A percentile compares a stretch with the other conserved stretches of the same genome.
Conservation (phyloP, 345 rosid species). For the Iberis pinnata region DNA sequence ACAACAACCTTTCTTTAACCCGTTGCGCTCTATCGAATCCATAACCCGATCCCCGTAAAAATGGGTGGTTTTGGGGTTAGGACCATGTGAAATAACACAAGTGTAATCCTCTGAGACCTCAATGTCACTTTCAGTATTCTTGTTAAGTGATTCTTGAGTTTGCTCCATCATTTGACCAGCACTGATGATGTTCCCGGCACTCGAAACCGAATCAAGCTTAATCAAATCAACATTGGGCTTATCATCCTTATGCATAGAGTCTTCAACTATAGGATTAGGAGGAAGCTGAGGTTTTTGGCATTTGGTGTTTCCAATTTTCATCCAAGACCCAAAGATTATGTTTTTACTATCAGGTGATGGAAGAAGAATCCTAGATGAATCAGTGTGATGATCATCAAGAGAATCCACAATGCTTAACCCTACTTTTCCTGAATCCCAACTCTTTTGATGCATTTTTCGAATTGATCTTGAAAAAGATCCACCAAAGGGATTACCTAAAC, state of each 20-base stretch:
- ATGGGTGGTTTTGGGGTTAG: slow-evolving; percentile 76
- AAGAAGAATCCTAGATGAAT: slow-evolving; percentile 19
- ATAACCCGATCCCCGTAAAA: slow-evolving; percentile 66
- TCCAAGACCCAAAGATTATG: slow-evolving; percentile 55
- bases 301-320: slow-evolving; percentile 37
- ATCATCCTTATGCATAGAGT: not conserved
- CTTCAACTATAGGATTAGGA: slow-evolving; percentile 47
- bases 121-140: slow-evolving; percentile 38
- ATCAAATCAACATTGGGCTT: not conserved
- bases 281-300: slow-evolving; percentile 28
- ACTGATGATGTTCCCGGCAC: slow-evolving; percentile 1
- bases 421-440: slow-evolving; percentile 71
- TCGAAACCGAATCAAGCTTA: not conserved
- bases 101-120: slow-evolving; percentile 94
- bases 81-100: slow-evolving; percentile 67
- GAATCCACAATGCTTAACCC: slow-evolving; percentile 79
- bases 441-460: slow-evolving; percentile 37
- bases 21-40: slow-evolving; percentile 36
- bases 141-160: not conserved
- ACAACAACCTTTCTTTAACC: slow-evolving; percentile 20
- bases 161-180: slow-evolving; percentile 9
- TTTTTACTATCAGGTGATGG: slow-evolving; percentile 35
- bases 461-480: slow-evolving; percentile 2
- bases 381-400: slow-evolving; percentile 38
- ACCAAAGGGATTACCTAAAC: slow-evolving; percentile 38